Percentiles rank a stretch among this genome's conserved stretches.
Evolutionary conservation across 306 rosid genomes (phyloP).

Genomic region (Quercus rubra): DNA sequence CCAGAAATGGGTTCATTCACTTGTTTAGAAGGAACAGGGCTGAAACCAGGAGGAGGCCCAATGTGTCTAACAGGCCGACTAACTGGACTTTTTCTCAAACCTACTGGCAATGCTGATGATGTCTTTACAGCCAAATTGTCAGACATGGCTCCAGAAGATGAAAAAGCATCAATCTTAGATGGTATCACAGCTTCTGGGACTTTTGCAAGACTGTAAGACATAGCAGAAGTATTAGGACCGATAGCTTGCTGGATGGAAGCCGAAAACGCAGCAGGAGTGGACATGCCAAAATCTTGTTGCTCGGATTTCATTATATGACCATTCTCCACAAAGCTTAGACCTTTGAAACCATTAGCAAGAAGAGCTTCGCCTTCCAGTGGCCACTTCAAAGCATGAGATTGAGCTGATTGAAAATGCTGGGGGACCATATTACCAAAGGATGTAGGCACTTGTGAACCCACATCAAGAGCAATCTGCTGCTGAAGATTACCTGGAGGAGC

Average conservation of each 20-base stretch:
- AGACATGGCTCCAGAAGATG: constrained; percentile 32
- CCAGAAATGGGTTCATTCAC: constrained; percentile 39
- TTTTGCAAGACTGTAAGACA: constrained; percentile 41
- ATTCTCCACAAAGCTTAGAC: constrained; percentile 66
- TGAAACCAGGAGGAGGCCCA: constrained; percentile 98
- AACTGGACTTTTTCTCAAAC: constrained; percentile 55
- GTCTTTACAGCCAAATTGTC: constrained; percentile 33
- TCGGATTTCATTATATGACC: constrained; percentile 57
- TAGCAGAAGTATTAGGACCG: constrained; percentile 23
- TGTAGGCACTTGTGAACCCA: constrained; percentile 30
- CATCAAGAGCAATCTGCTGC: constrained; percentile 43
- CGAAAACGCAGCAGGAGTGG: constrained; percentile 28
- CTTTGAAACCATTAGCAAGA: constrained; percentile 52
- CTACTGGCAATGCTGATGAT: constrained; percentile 39
- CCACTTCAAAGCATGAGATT: constrained; percentile 52
- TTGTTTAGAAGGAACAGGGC: constrained; percentile 53
- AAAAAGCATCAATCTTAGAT: constrained; percentile 42
- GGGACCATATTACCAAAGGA: constrained; percentile 41
- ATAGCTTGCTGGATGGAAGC: constrained; percentile 55
- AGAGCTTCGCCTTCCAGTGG: constrained; percentile 47
- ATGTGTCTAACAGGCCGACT: constrained; percentile 83
- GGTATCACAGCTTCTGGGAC: constrained; percentile 42
- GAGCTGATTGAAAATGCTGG: constrained; percentile 49
- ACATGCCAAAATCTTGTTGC: constrained; percentile 31
- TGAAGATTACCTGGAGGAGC: constrained; percentile 27